These are phyloP conservation scores for Fusarium siculi DNA, from an alignment of 2,329 filamentous ascomycete genomes.

Conservation along the genomic window DNA sequence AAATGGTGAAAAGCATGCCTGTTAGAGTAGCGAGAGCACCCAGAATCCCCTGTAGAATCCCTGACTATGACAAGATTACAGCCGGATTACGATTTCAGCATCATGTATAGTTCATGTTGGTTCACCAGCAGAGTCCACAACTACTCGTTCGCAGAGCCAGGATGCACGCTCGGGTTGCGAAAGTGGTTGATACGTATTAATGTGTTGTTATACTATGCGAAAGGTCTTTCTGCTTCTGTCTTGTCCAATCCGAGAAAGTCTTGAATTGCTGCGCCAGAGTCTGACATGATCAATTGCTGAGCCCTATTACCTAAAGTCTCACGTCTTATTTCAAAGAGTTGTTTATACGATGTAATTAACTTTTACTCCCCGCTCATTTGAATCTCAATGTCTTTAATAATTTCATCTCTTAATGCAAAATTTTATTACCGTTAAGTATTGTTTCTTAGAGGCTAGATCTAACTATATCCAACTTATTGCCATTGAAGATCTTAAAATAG, in stretches of 20 bases:
- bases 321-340: not conserved
- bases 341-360: not conserved
- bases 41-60: not conserved
- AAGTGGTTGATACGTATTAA: too few relatives aligned
- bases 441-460: not conserved
- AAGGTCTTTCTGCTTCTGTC: too few relatives aligned
- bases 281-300: not conserved
- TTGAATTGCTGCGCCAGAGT: not conserved
- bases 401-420: too few relatives aligned
- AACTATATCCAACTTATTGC: not conserved
- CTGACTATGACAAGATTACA: not conserved
- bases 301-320: not conserved
- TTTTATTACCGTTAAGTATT: not conserved
- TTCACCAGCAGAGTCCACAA: not conserved
- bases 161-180: too few relatives aligned
- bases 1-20: rapidly evolving
- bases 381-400: rapidly evolving
- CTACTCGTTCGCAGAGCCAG: too few relatives aligned
- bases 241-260: too few relatives aligned
- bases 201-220: too few relatives aligned
- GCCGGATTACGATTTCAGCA: not conserved
- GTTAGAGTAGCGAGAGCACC: not conserved
- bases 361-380: rapidly evolving
- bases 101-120: not conserved
- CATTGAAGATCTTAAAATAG: not conserved